Evolutionary conservation across 768 basidiomycete genomes (phyloP).

Genomic region (Boletus bicolor): DNA sequence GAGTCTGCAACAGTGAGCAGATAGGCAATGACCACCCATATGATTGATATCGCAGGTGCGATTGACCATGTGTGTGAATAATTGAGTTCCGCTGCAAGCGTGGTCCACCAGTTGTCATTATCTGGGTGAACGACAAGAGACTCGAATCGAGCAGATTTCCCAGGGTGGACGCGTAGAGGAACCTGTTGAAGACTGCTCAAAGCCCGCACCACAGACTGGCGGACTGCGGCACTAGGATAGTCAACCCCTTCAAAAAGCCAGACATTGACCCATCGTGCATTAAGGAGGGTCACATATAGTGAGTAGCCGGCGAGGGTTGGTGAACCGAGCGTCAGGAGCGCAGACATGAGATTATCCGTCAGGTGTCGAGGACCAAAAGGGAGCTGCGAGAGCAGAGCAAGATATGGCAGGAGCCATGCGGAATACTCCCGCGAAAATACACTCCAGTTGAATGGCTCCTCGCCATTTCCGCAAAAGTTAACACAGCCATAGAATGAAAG

Average conservation of each 20-base stretch:
- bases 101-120: conserved; percentile 44
- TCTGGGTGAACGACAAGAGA: conserved; percentile 41
- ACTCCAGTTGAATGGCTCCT: conserved; percentile 20
- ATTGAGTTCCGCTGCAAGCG: conserved; percentile 32
- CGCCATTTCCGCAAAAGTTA: conserved; percentile 6
- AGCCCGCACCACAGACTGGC: conserved; percentile 27
- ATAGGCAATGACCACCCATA: conserved; percentile 46
- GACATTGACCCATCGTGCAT: conserved; percentile 40
- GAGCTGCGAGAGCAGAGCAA: conserved; percentile 48
- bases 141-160: conserved; percentile 29
- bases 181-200: conserved; percentile 43
- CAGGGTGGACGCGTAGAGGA: conserved; percentile 33
- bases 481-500: conserved; percentile 9
- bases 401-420: conserved; percentile 47
- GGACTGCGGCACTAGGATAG: conserved; percentile 19
- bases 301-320: conserved; percentile 47
- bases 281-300: conserved; percentile 40
- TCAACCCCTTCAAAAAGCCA: conserved; percentile 29
- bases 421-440: conserved; percentile 36
- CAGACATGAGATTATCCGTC: conserved; percentile 41
- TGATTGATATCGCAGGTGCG: conserved; percentile 37
- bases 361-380: conserved; percentile 42
- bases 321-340: conserved; percentile 43
- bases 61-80: conserved; percentile 41
- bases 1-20: conserved; percentile 18